phyloP scores from a whole-genome alignment of 2,329 filamentous ascomycete species.

The Diaporthe vaccinii region DNA sequence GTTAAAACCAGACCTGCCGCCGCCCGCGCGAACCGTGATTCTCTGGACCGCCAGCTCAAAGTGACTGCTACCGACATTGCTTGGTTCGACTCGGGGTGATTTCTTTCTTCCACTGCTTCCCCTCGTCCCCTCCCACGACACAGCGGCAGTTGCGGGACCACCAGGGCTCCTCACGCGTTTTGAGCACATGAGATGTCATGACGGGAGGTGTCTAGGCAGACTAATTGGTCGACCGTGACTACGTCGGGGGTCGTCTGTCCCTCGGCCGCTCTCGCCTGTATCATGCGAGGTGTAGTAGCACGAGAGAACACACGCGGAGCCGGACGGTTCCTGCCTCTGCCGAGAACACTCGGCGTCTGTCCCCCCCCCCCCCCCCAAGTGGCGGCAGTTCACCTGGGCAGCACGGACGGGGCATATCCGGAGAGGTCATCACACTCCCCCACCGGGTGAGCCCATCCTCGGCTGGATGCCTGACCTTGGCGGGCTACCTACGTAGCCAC shows the following conservation, averaged over 20 bases:
- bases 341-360: background rate
- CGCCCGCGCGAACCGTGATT: background rate
- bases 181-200: background rate
- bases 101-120: background rate
- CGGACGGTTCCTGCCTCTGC: background rate
- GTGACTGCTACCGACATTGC: background rate
- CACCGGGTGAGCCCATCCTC: background rate
- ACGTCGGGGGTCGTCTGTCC: background rate
- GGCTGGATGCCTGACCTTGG: background rate
- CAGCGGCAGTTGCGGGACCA: background rate
- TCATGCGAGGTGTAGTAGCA: background rate
- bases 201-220: background rate
- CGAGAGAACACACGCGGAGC: background rate
- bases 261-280: background rate
- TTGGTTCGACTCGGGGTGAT: background rate
- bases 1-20: background rate
- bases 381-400: background rate
- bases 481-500: too few species aligned
- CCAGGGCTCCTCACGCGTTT: background rate
- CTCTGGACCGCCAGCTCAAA: background rate
- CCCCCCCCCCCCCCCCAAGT: background rate
- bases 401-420: background rate
- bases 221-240: background rate
- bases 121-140: background rate
- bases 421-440: background rate